These are phyloP conservation scores for Eurotiales sp. DNA, from an alignment of 2,329 filamentous ascomycete genomes.

Conservation along the genomic window DNA sequence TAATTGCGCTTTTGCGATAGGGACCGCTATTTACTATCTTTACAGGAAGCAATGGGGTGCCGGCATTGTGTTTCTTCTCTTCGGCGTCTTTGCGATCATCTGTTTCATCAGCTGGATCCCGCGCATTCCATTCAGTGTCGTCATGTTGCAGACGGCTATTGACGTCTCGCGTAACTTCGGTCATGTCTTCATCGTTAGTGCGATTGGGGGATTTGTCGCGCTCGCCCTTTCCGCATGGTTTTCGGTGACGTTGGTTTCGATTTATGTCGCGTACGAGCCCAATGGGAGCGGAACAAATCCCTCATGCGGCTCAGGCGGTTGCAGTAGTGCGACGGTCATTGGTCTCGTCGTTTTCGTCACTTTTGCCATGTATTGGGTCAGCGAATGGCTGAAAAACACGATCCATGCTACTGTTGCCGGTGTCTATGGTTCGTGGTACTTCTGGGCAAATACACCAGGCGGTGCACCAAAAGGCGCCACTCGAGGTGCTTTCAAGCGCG, in stretches of 20 bases:
- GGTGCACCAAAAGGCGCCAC: constrained; percentile 75
- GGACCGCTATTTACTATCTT: constrained; percentile 82
- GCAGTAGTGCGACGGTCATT: constrained; percentile 72
- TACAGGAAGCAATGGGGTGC: constrained; percentile 72
- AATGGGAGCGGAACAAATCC: constrained; percentile 44
- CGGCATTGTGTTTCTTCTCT: constrained; percentile 82
- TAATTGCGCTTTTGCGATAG: constrained; percentile 80
- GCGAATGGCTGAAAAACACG: constrained; percentile 90
- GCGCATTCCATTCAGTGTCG: constrained; percentile 82
- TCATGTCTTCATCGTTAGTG: constrained; percentile 80
- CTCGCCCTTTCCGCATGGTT: constrained; percentile 81
- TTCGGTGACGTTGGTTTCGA: constrained; percentile 75
- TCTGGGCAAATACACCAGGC: constrained; percentile 58
- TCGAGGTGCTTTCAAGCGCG: constrained; percentile 73
- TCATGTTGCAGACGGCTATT: constrained; percentile 84
- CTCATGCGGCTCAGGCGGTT: constrained; percentile 57
- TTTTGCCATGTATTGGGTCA: constrained; percentile 91
- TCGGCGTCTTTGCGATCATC: constrained; percentile 73
- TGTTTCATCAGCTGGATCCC: constrained; percentile 87
- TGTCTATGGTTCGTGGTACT: constrained; percentile 93
- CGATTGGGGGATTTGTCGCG: constrained; percentile 74
- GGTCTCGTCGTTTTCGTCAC: constrained; percentile 82
- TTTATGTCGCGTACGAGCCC: constrained; percentile 82
- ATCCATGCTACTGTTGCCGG: constrained; percentile 85
- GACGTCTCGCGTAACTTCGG: constrained; percentile 80